phyloP scores from a whole-genome alignment of 257 asterid genomes.

The Solanum sejunctum region DNA sequence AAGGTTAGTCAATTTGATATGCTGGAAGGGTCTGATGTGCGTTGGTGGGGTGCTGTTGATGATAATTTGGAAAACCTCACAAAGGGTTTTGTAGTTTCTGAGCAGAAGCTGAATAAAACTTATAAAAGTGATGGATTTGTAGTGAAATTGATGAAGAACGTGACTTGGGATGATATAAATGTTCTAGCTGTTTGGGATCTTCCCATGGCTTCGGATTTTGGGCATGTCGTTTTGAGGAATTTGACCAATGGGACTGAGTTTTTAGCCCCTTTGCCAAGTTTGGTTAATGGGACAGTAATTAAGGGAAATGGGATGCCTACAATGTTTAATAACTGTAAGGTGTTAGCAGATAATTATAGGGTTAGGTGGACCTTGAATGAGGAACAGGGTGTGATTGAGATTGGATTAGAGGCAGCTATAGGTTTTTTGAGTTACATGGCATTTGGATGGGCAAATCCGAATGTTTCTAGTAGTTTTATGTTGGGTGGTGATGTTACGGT shows the following conservation, averaged over 20 bases:
- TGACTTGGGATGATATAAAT: constrained; percentile 71
- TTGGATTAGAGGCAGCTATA: constrained; percentile 83
- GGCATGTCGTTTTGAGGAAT: constrained; percentile 48
- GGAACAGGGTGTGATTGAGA: constrained; percentile 34
- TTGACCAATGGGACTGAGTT: constrained; percentile 1
- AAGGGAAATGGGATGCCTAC: constrained; percentile 29
- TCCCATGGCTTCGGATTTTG: constrained; percentile 86
- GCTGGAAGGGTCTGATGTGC: constrained; percentile 81
- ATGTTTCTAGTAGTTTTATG: constrained; percentile 53
- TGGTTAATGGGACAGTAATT: constrained; percentile 3
- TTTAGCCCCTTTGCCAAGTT: neutral
- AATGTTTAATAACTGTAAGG: constrained; percentile 64
- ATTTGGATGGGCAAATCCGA: constrained; percentile 92
- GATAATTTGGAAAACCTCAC: constrained; percentile 65
- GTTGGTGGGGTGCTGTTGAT: constrained; percentile 88
- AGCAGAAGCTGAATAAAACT: constrained; percentile 51
- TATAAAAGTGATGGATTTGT: constrained; percentile 55
- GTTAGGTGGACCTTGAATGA: constrained; percentile 63
- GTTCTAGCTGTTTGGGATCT: constrained; percentile 77
- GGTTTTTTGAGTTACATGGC: constrained; percentile 71
- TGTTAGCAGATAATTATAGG: constrained; percentile 51
- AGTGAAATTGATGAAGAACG: constrained; percentile 49
- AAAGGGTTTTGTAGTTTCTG: constrained; percentile 57
- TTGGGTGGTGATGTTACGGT: constrained; percentile 78
- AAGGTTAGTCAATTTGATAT: constrained; percentile 72